phyloP scores from a whole-genome alignment of 495 filamentous ascomycete species.

The Podospora didyma region DNA sequence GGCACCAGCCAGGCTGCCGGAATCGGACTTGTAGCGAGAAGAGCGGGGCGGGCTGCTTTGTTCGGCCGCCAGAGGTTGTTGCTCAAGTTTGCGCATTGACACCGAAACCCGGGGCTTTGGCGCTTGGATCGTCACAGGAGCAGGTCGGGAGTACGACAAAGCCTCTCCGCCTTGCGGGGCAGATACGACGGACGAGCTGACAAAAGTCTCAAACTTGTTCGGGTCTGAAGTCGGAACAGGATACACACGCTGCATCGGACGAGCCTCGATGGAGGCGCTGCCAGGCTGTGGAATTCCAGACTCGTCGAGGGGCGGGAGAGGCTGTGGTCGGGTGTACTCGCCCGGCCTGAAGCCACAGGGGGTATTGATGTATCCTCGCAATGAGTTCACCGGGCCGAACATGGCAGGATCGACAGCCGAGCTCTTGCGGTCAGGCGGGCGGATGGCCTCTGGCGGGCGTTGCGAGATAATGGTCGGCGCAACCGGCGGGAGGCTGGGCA shows the following conservation, averaged over 20 bases:
- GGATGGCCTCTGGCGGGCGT: constrained; percentile 24
- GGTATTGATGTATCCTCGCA: constrained; percentile 45
- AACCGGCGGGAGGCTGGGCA: constrained; percentile 8
- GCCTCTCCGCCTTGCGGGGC: constrained; percentile 21
- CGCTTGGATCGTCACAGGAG: constrained; percentile 41
- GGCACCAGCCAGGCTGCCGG: constrained; percentile 10
- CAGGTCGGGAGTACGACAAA: constrained; percentile 21
- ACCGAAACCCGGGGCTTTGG: constrained; percentile 41
- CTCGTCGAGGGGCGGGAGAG: constrained; percentile 10
- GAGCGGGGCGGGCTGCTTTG: neutral
- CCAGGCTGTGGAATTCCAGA: constrained; percentile 15
- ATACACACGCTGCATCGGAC: constrained; percentile 35
- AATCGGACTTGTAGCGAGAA: constrained; percentile 14
- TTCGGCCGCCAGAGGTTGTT: constrained; percentile 18
- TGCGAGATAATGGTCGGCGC: constrained; percentile 21
- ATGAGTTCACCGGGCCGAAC: constrained; percentile 52
- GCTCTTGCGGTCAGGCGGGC: constrained; percentile 36
- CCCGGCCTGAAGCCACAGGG: constrained; percentile 45
- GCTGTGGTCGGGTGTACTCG: constrained; percentile 17
- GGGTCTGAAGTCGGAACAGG: constrained; percentile 62
- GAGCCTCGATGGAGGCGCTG: constrained; percentile 32
- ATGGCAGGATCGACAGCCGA: constrained; percentile 49
- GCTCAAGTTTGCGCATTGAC: constrained; percentile 38
- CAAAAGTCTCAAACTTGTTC: constrained; percentile 51
- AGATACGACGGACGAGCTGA: constrained; percentile 45